These are phyloP conservation scores for Uronychia setigera DNA, from an alignment of 73 alveolate species.

Conservation along the genomic window DNA sequence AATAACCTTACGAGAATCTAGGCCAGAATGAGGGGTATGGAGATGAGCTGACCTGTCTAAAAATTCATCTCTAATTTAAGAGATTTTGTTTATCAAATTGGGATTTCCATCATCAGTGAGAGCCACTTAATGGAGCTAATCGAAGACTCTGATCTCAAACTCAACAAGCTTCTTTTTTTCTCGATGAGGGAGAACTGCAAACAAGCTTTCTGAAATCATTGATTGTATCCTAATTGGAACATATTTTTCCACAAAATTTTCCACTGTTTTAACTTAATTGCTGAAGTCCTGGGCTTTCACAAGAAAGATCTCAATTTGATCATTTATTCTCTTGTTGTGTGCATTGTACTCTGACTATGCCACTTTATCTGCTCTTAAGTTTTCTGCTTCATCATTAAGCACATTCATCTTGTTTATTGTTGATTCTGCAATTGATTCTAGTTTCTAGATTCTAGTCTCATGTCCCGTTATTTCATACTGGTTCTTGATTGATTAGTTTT, in stretches of 20 bases:
- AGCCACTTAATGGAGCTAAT: neutral
- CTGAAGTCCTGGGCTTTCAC: neutral
- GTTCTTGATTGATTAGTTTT: neutral
- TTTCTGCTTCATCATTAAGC: neutral
- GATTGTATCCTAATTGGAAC: constrained; percentile 22
- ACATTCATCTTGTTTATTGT: neutral
- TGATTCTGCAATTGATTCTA: neutral
- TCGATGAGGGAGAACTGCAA: neutral
- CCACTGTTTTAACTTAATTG: constrained; percentile 4
- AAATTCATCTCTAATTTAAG: neutral
- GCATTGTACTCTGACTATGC: constrained; percentile 3
- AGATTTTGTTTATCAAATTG: neutral
- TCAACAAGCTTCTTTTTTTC: neutral
- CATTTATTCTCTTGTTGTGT: neutral
- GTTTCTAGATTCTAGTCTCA: neutral
- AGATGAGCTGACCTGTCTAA: neutral
- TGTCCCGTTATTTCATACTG: neutral
- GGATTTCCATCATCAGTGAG: neutral
- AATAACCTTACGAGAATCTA: neutral
- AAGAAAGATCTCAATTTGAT: neutral
- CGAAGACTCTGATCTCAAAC: neutral
- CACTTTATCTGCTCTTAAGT: neutral
- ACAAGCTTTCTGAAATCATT: constrained; percentile 6
- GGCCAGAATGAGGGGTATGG: neutral
- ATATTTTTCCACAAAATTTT: constrained; percentile 16